Conservation (phyloP, 331 rosid genomes). For the Quercus tomentella region DNA sequence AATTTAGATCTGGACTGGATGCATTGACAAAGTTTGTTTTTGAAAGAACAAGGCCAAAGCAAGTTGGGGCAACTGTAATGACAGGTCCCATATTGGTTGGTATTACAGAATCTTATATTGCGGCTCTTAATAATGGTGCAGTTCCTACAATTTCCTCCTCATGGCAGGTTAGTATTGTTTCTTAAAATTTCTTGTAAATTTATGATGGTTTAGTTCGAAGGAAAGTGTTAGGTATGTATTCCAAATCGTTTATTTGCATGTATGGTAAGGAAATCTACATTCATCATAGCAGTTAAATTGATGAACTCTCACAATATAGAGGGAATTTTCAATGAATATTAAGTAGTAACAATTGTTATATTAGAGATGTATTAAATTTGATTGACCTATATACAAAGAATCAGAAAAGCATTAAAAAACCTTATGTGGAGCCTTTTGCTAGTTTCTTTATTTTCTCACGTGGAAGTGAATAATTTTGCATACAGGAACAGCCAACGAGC, state of each 20-base stretch:
- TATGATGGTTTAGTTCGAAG: neutral
- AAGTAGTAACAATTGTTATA: neutral
- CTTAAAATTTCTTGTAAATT: constrained; percentile 1
- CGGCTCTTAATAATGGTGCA: constrained; percentile 86
- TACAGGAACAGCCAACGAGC: too few species aligned
- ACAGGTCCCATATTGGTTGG: constrained; percentile 87
- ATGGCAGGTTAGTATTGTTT: constrained; percentile 69
- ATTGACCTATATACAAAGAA: neutral
- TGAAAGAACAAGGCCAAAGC: constrained; percentile 90
- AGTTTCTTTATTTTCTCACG: too few species aligned
- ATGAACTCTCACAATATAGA: neutral
- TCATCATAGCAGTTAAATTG: neutral
- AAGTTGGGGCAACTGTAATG: constrained; percentile 88
- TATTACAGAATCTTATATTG: constrained; percentile 70
- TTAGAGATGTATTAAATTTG: neutral
- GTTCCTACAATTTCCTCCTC: constrained; percentile 91
- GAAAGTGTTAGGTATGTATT: neutral
- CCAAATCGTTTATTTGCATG: neutral
- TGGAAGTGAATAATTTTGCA: too few species aligned
- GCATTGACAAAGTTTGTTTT: constrained; percentile 80
- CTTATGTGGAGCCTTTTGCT: neutral
- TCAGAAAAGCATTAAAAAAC: neutral
- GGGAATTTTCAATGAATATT: neutral
- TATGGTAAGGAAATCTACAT: neutral
- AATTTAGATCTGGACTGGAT: constrained; percentile 70